Base-by-base conservation (phyloP, 768 basidiomycete species). In the Russula emetica region DNA sequence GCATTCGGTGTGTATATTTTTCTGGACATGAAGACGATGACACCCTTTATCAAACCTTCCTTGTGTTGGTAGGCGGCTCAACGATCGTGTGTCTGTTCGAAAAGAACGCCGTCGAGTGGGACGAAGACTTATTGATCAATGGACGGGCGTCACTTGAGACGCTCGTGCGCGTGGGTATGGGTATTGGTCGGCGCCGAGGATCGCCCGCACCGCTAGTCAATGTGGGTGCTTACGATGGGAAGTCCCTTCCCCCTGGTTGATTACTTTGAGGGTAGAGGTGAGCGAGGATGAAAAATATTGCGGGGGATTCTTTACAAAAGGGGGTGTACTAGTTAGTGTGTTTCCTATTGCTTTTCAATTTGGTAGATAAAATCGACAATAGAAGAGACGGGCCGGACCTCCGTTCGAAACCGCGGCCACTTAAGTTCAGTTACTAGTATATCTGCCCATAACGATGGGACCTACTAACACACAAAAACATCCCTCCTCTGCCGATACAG, bases 21-120 rank as follows among this genome's bases (percentile, higher is more conserved):
- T 10, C 18, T 20, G 0, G 16, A 5, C 36, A 2, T 38, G 34
- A 14, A 1, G 34, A 24, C 14, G 28, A 26, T 20, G 44, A 45
- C 9, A 24, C n/a, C 36, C 22, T 26, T 14, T 24, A 36, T 34
- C 26, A 6, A 40, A 55, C 44, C 66, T 50, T 40, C 52, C 28
- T 34, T 36, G 11, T 26, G 32, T 34, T 28, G 14, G 14, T 45
- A 93, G 91, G 92, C 60, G 94, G 94, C 1, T 95, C 92, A 32
- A 95, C 94, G 13, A 91, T 97, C 66, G 94, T 98, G 45, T 75
- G 92, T 50, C 74, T 98, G 20, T 94, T 98, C 69, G 92, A 94
- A 75, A 92, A 87, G 71, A 90, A 88, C 8, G 81, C 76, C 4
- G 82, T 98, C 16, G 79, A 87, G 71, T 99, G 94, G 89, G 96